Evolutionary conservation across 805 yeast species (phyloP).

Genomic region (Wickerhamiella bombiphila): DNA sequence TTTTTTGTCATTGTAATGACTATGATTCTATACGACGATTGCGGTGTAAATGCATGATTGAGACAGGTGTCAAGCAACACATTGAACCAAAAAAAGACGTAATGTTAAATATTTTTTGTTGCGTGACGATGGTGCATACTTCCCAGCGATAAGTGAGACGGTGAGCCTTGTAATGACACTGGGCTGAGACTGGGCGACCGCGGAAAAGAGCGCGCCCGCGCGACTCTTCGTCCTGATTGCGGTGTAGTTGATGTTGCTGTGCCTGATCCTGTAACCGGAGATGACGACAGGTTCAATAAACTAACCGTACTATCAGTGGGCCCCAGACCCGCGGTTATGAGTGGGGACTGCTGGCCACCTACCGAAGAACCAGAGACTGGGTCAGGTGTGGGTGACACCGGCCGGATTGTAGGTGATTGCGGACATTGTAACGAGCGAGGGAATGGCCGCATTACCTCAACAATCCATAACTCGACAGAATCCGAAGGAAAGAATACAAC

Average conservation of each 20-base stretch:
- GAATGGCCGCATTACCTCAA: not conserved
- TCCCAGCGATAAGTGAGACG: too few species aligned
- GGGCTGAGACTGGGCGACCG: not conserved
- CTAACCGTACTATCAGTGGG: not conserved
- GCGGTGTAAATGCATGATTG: too few species aligned
- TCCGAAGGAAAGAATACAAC: too few species aligned
- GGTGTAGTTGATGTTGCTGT: not conserved
- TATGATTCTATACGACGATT: too few species aligned
- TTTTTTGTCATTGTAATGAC: too few species aligned
- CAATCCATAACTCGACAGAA: too few species aligned
- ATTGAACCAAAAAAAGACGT: too few species aligned
- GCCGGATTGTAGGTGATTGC: slow-evolving; percentile 3
- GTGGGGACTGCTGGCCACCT: not conserved
- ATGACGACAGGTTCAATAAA: not conserved
- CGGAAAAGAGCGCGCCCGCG: not conserved
- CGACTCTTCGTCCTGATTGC: not conserved
- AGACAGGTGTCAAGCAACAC: too few species aligned
- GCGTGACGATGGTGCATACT: too few species aligned
- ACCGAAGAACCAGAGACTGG: slow-evolving; percentile 1
- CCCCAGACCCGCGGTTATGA: not conserved
- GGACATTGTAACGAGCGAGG: not conserved
- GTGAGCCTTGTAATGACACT: not conserved
- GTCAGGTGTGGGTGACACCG: slow-evolving; percentile 2
- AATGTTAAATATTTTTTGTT: too few species aligned
- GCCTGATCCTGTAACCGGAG: not conserved